Evolutionary conservation across 306 rosid genomes (phyloP), one percentile per base, ranked within the genome.

Genomic region (Urtica urens): DNA sequence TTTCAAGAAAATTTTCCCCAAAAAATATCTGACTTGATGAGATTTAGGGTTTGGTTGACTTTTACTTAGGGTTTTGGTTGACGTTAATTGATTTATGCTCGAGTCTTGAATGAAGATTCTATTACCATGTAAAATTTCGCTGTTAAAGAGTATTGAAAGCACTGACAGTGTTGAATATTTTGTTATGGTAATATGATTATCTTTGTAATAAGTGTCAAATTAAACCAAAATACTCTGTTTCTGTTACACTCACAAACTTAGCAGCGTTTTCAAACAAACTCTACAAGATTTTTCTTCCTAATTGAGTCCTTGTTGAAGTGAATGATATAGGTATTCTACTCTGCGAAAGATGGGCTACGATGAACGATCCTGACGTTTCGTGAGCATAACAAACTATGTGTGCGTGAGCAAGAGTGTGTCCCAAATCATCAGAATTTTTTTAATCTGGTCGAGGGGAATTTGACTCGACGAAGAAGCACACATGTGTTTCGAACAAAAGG

Each of bases 361-460:
- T 17, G 55, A 53, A 52, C 51, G 66, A 51, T 34, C 55, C 30
- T 29, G 51, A 60, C 41, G 17, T n/a, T 39, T 58, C 1, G 24
- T 13, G 33, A 60, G 28, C 14, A 20, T 30, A 42, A 52, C 42
- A 63, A 53, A 48, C 58, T 55, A 53, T 39, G 27, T 62, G 18
- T 27, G 65, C 54, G 30, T 48, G 21, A 49, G 45, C 20, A 38
- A 59, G 70, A 63, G 51, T 55, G 47, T 49, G 24, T 4, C 53
- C 62, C 56, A 57, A 27, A 66, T 55, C 30, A 70, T 58, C 61
- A 35, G 34, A 54, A 54, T 59, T 48, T 52, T 40, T 57, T 16
- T 47, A 74, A 63, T 62, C 72, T 64, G 63, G 68, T 66, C 70
- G 72, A 53, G 49, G 30, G 58, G 66, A 54, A 45, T 30, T 53